Percentiles rank a stretch among this genome's conserved stretches.
phyloP scores from a whole-genome alignment of 2,329 filamentous ascomycete species.

The Lomentospora prolificans region DNA sequence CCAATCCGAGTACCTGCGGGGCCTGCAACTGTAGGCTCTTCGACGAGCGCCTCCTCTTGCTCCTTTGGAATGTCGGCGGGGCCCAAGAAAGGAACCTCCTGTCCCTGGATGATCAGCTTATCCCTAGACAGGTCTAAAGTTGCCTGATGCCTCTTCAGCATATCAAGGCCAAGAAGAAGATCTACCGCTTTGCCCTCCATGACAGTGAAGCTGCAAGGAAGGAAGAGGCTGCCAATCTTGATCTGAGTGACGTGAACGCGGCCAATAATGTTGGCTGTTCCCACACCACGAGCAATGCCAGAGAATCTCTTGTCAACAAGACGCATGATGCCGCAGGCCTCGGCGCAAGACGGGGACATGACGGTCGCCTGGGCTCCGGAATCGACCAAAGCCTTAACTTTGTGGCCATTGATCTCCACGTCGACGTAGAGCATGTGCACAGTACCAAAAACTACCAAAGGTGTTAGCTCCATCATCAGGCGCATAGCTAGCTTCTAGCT shows the following conservation, averaged over 20 bases:
- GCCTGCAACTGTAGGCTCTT: conserved; percentile 77
- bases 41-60: conserved; percentile 59
- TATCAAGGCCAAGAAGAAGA: conserved; percentile 84
- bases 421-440: conserved; percentile 96
- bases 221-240: conserved; percentile 76
- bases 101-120: conserved; percentile 76
- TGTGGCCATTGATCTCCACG: conserved; percentile 86
- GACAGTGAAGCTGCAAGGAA: conserved; percentile 94
- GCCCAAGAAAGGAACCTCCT: conserved; percentile 80
- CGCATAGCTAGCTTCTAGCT: too few relatives aligned
- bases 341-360: conserved; percentile 91
- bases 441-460: conserved; percentile 67
- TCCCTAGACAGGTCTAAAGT: conserved; percentile 80
- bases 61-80: conserved; percentile 92
- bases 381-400: conserved; percentile 92
- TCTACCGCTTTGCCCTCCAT: conserved; percentile 99
- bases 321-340: conserved; percentile 90
- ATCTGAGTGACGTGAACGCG: conserved; percentile 94
- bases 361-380: conserved; percentile 97
- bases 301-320: conserved; percentile 88
- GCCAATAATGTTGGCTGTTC: conserved; percentile 87
- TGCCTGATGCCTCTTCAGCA: conserved; percentile 93
- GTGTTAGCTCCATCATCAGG: conserved; percentile 11
- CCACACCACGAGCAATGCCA: conserved; percentile 85
- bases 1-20: conserved; percentile 86